Percentiles rank a stretch among this genome's conserved stretches.
These are phyloP conservation scores for Fraxinus angustifolia DNA, from an alignment of 305 asterid genomes.

Conservation along the genomic window DNA sequence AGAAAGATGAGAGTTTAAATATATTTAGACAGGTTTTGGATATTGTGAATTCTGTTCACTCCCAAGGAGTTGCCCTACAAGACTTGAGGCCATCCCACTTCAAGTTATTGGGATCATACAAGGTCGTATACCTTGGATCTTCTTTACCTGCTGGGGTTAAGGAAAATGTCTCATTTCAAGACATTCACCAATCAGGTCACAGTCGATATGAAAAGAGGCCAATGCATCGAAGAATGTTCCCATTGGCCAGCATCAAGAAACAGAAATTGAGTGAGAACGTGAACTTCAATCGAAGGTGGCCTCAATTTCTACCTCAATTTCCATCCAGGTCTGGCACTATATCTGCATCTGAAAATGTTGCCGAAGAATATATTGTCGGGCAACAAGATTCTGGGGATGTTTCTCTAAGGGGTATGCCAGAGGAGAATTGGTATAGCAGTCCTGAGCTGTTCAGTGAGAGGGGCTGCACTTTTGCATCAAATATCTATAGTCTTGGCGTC, in stretches of 20 bases:
- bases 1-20: constrained; percentile 57
- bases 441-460: constrained; percentile 68
- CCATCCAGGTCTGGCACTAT: constrained; percentile 38
- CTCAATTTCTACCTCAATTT: constrained; percentile 45
- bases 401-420: constrained; percentile 41
- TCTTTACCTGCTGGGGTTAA: constrained; percentile 29
- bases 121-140: constrained; percentile 60
- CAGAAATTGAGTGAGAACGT: constrained; percentile 46
- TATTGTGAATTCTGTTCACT: constrained; percentile 71
- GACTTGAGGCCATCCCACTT: constrained; percentile 76
- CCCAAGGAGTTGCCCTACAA: constrained; percentile 60
- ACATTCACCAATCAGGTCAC: constrained; percentile 30
- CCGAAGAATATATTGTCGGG: constrained; percentile 22
- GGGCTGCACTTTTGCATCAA: constrained; percentile 67
- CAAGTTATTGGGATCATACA: constrained; percentile 55
- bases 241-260: constrained; percentile 45
- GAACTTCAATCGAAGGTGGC: constrained; percentile 47
- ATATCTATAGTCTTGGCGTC: constrained; percentile 82
- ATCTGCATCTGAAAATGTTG: constrained; percentile 33
- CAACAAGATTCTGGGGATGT: constrained; percentile 33
- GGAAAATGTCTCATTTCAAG: constrained; percentile 38
- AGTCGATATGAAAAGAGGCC: constrained; percentile 48
- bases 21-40: constrained; percentile 73
- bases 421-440: constrained; percentile 83
- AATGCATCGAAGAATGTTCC: constrained; percentile 30